Conservation (phyloP, 208 protist genomes). For the Trypanosoma mega region DNA sequence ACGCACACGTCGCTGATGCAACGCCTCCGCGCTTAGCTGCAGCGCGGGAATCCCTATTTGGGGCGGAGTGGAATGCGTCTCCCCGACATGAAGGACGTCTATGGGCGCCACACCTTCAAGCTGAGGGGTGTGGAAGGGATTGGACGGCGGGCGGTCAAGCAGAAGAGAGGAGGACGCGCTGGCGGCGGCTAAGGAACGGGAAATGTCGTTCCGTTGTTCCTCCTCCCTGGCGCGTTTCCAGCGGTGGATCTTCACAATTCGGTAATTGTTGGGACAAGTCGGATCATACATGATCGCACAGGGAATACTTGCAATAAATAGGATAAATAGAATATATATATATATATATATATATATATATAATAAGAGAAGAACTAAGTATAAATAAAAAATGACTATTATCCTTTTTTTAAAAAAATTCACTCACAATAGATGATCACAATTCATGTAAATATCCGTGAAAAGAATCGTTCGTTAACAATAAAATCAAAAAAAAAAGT, state of each 20-base stretch:
- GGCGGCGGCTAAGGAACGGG: conserved; percentile 2
- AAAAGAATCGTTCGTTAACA: conserved; percentile 6
- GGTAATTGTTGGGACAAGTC: conserved; percentile 50
- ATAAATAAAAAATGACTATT: conserved; percentile 2
- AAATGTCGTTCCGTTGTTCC: conserved; percentile 21
- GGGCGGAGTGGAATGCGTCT: not conserved
- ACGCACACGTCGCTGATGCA: conserved; percentile 66
- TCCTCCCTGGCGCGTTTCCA: conserved; percentile 32
- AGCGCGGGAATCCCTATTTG: conserved; percentile 17
- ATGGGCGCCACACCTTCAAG: no score
- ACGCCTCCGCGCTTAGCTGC: conserved; percentile 66
- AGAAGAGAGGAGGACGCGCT: not conserved
- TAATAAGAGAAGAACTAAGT: not conserved
- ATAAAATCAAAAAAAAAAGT: conserved; percentile 12
- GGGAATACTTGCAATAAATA: no score
- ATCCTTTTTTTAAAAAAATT: no score
- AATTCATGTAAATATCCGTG: no score
- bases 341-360: conserved; percentile 4
- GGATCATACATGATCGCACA: conserved; percentile 53
- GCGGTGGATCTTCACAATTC: conserved; percentile 34
- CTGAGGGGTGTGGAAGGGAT: no score
- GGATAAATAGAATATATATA: not conserved
- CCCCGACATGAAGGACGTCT: no score
- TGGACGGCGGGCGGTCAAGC: no score
- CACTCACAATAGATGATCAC: no score